Percentiles rank a stretch among this genome's conserved stretches.
These are phyloP conservation scores for Cercospora zeae-maydis DNA, from an alignment of 2,329 filamentous ascomycete genomes.

Conservation along the genomic window DNA sequence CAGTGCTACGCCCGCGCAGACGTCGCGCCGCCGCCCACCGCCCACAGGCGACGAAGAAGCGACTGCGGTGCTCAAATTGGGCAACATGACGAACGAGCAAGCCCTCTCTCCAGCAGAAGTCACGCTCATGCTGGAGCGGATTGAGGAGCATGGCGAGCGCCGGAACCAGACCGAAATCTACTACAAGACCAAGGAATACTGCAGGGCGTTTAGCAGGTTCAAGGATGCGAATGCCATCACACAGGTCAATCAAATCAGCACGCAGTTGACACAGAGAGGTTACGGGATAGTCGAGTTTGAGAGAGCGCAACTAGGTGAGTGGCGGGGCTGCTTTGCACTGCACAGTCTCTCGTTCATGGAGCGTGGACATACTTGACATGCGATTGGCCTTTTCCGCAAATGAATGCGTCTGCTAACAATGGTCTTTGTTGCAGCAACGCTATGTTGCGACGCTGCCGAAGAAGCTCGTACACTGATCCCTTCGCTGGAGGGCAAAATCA, in stretches of 20 bases:
- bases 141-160: conserved; percentile 52
- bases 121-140: conserved; percentile 83
- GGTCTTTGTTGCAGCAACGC: conserved; percentile 60
- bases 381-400: neutral
- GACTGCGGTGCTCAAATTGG: conserved; percentile 73
- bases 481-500: conserved; percentile 81
- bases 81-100: conserved; percentile 89
- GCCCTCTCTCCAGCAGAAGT: conserved; percentile 91
- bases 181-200: conserved; percentile 64
- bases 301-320: conserved; percentile 80
- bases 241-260: conserved; percentile 53
- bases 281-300: conserved; percentile 68
- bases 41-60: conserved; percentile 84
- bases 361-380: neutral
- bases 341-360: neutral
- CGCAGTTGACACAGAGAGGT: conserved; percentile 54
- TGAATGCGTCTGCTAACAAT: neutral
- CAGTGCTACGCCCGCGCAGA: conserved; percentile 24
- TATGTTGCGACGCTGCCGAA: conserved; percentile 88
- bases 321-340: neutral
- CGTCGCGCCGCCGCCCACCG: conserved; percentile 60
- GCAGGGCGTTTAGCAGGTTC: conserved; percentile 77
- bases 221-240: conserved; percentile 95
- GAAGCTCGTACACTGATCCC: conserved; percentile 97
- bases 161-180: conserved; percentile 48